Conservation (phyloP, 148 eudicot genomes). For the Camellia japonica region DNA sequence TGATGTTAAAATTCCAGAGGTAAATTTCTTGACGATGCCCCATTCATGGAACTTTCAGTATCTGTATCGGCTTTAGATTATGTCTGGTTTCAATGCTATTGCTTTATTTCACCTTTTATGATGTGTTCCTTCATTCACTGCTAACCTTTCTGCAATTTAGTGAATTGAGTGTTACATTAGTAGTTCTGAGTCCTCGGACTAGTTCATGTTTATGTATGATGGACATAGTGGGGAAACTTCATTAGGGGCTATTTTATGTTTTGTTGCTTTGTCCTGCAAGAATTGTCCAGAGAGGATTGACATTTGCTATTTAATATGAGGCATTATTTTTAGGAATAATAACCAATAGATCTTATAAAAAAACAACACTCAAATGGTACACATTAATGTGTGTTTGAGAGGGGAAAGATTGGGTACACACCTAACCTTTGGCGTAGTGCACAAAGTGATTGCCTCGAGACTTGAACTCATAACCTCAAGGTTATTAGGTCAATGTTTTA, state of each 20-base stretch:
- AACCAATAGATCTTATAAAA: not conserved
- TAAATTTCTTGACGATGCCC: slow-evolving; percentile 12
- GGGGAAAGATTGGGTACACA: too few species aligned
- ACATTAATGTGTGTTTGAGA: too few species aligned
- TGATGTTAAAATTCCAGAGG: slow-evolving; percentile 84
- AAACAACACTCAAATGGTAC: not conserved
- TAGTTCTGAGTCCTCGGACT: not conserved
- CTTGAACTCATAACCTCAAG: too few species aligned
- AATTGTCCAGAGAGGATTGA: not conserved
- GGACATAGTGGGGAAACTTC: not conserved
- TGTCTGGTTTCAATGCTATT: not conserved
- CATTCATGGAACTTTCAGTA: not conserved
- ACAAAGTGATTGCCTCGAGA: too few species aligned
- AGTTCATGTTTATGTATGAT: not conserved
- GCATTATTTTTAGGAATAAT: not conserved
- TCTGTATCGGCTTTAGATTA: not conserved
- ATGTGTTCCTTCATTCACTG: not conserved
- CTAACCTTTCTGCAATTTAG: not conserved
- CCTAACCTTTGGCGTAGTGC: too few species aligned
- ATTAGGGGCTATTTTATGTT: not conserved
- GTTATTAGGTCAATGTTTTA: too few species aligned
- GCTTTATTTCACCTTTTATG: not conserved
- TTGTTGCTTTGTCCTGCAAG: not conserved
- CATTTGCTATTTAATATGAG: not conserved
- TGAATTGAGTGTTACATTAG: not conserved